Evolutionary conservation across 202 grass and related monocot genomes (phyloP), one percentile per base, ranked within the genome.

Genomic region (Tripidium arundinaceum): DNA sequence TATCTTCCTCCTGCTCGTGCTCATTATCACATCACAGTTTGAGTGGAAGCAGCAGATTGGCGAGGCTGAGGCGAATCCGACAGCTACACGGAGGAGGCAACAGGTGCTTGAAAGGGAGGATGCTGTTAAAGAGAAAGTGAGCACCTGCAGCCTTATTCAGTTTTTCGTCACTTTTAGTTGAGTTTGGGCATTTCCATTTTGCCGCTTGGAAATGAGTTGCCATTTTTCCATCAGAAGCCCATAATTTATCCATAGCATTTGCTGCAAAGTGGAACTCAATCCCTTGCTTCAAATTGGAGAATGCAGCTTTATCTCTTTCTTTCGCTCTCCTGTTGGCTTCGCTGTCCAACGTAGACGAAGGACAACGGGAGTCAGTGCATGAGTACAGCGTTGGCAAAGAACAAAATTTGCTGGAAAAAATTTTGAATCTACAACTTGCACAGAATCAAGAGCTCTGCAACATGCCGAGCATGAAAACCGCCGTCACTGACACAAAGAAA

Each of bases 11-110:
- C 79, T 94, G 60, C 83, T 94, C 60, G 78, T 94, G 73, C 86
- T 94, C 61, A 91, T 91, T 45, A 86, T 94, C 73, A 81, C 84
- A 27, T 94, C 89, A 41, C 92, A 94, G 68, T 89, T 94, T 81
- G 92, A 94, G 81, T 94, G 92, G 93, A 97, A 90, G 72, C 93
- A 97, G 61, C 93, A 97, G 55, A 84, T 93, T 60, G 65, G 86
- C 0, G 89, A 93, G 74, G 83, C 69, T 13, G 90, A 97, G 69
- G 74, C 76, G 1, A 93, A 88, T 68, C 86, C 87, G 2, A 36
- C 28, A 27, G 22, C 70, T 76, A 84, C 86, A 6, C 57, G 69
- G 15, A 85, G 86, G 81, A 87, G 84, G 57, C 90, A 90, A 59
- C 90, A 83, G 57, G 64, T 70, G 4, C 43, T 65, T 18, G 34